Conservation (phyloP, 2,329 filamentous ascomycete genomes). For the Fusarium abutilonis region DNA sequence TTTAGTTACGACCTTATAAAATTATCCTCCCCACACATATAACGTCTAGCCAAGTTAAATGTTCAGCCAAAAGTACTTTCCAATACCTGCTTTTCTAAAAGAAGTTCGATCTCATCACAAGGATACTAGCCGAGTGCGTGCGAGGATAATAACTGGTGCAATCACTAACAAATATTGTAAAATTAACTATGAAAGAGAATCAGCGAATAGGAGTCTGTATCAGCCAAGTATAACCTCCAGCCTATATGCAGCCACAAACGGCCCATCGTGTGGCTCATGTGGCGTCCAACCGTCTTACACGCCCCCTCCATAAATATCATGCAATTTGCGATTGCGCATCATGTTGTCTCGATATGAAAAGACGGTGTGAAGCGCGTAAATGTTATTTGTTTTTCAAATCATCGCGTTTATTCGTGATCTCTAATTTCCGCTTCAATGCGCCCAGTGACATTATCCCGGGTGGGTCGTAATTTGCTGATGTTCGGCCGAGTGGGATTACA, state of each 20-base stretch:
- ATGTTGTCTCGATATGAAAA: slow-evolving; percentile 24
- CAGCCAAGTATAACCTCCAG: background rate
- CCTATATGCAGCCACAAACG: background rate
- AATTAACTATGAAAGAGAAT: too few relatives aligned
- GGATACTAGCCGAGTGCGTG: too few relatives aligned
- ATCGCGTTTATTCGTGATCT: slow-evolving; percentile 15
- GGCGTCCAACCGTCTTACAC: slow-evolving; percentile 6
- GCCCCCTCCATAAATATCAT: slow-evolving; percentile 9
- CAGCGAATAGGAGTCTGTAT: background rate
- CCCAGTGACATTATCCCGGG: slow-evolving; percentile 6
- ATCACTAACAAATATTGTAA: too few relatives aligned
- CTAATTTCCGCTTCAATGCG: slow-evolving; percentile 35
- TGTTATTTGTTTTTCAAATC: slow-evolving; percentile 24
- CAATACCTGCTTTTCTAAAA: too few relatives aligned
- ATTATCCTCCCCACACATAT: too few relatives aligned
- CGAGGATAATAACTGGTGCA: too few relatives aligned
- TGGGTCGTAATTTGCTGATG: slow-evolving; percentile 28
- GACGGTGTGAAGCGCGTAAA: slow-evolving; percentile 25
- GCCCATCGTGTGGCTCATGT: background rate
- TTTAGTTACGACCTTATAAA: too few relatives aligned
- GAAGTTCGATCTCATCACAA: too few relatives aligned
- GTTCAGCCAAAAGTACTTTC: too few relatives aligned
- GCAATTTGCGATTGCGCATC: background rate
- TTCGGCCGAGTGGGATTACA: slow-evolving; percentile 25
- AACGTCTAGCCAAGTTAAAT: too few relatives aligned